Conservation (phyloP, 2,329 filamentous ascomycete genomes). For the Fusarium duplospermum region DNA sequence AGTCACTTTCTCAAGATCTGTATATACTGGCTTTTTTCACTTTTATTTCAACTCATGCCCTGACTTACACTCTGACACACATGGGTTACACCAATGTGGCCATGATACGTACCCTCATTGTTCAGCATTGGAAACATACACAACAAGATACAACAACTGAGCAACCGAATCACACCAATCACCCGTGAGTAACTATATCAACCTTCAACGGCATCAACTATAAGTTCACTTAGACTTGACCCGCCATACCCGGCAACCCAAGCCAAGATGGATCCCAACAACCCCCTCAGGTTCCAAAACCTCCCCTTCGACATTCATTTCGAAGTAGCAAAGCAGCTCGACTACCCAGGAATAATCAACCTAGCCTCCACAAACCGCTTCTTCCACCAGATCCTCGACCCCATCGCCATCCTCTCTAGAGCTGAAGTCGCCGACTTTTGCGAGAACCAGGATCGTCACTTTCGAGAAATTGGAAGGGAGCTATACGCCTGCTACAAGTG, state of each 20-base stretch:
- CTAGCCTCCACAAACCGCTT: slow-evolving; percentile 24
- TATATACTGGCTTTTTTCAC: neutral
- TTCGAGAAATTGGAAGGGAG: neutral
- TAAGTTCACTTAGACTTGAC: neutral
- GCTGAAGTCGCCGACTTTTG: slow-evolving; percentile 4
- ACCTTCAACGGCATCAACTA: neutral
- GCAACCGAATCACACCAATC: neutral
- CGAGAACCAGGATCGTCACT: neutral
- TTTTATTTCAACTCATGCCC: neutral
- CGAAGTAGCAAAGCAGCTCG: slow-evolving; percentile 19
- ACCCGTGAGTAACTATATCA: neutral
- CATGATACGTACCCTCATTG: neutral
- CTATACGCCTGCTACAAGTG: slow-evolving; percentile 35
- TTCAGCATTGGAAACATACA: neutral
- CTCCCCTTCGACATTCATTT: slow-evolving; percentile 36
- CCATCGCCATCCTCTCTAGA: neutral
- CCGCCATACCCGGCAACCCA: neutral
- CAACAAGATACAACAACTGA: neutral
- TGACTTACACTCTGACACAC: neutral
- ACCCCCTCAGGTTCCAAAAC: slow-evolving; percentile 1
- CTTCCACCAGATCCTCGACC: slow-evolving; percentile 18
- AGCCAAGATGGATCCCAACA: slow-evolving; percentile 15
- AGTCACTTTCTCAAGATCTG: neutral
- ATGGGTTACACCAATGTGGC: neutral
- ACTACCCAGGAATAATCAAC: slow-evolving; percentile 13